Evolutionary conservation across 208 protist genomes (phyloP), one percentile per base, ranked within the genome.

Genomic region (Tritrichomonas musculus): DNA sequence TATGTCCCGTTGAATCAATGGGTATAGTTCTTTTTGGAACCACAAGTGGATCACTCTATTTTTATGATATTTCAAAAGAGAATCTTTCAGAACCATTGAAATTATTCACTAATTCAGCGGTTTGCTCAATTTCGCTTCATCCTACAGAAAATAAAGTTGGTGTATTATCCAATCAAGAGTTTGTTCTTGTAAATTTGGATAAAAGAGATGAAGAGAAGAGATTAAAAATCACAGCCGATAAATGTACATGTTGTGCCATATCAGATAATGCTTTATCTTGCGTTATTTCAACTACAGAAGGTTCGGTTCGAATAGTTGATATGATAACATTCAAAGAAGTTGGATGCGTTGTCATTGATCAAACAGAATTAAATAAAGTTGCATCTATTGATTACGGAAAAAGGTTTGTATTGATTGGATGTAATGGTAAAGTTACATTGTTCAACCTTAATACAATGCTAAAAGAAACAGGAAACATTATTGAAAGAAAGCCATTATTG

Each of bases 281-380:
- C 39, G 41, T 88, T 39, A 30, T 88, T 39, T 57, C 77, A 57
- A 57, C 77, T 39, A 88, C 77, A 88, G 77, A 88, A 39, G 77
- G 77, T 11, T 39, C 47, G 33, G 41, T 88, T 60, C 44, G 77
- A 33, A 39, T 88, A 9, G 47, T 88, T 39, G 77, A 88, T 57
- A 27, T 49, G 8, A 30, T 88, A 20, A 22, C 77, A 25, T 88
- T 88, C 39, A 88, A 57, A 88, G 47, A 88, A 88, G 77, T 88
- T 39, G 77, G 77, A 2, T 88, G 77, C n/a, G 17, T 53, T 1
- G 25, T 39, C 20, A 36, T 88, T 57, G 77, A 88, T 57, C n/a
- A 33, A 33, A 47, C n/a, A 27, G 77, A 88, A 88, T 27, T 88
- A 60, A 53, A 88, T 27, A 20, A 57, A 53, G 27, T 88, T 39